phyloP scores from a whole-genome alignment of 1,284 basidiomycete genomes.

The Pseudozyma hubeiensis region DNA sequence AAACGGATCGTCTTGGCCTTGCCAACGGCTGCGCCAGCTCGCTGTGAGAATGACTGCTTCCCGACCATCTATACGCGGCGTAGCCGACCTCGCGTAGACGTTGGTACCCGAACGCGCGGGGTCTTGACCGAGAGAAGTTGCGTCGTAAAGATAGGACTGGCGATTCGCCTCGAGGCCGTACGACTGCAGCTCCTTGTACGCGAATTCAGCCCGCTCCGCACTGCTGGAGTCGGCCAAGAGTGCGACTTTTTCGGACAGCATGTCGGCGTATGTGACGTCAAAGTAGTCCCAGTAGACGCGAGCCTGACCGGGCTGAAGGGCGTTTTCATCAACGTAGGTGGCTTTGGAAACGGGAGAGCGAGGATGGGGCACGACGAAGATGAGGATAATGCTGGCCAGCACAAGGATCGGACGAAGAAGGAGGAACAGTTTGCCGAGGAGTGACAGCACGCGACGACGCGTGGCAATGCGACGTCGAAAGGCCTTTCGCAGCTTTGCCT shows the following conservation, averaged over 20 bases:
- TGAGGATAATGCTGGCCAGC: constrained; percentile 37
- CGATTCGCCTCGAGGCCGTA: constrained; percentile 50
- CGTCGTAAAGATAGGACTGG: constrained; percentile 26
- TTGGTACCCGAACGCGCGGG: constrained; percentile 75
- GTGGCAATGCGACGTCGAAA: constrained; percentile 43
- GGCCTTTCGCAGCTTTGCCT: constrained; percentile 23
- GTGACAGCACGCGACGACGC: constrained; percentile 20
- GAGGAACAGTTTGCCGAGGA: constrained; percentile 22
- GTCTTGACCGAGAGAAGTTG: neutral
- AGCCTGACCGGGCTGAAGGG: constrained; percentile 63
- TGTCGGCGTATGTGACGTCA: constrained; percentile 58
- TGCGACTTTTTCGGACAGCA: constrained; percentile 44
- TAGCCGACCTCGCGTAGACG: constrained; percentile 82
- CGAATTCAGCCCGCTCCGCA: constrained; percentile 43
- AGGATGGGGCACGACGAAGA: constrained; percentile 55
- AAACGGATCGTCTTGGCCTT: constrained; percentile 35
- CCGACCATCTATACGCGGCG: constrained; percentile 86
- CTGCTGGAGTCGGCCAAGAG: constrained; percentile 13
- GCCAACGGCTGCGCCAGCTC: constrained; percentile 69
- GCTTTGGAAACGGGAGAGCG: constrained; percentile 53
- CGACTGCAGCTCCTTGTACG: constrained; percentile 45
- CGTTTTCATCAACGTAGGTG: constrained; percentile 68
- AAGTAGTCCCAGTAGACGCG: constrained; percentile 55
- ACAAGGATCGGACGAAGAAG: constrained; percentile 27
- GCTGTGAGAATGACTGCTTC: constrained; percentile 76